phyloP scores from a whole-genome alignment of 345 rosid species.

The Citrus australasica region DNA sequence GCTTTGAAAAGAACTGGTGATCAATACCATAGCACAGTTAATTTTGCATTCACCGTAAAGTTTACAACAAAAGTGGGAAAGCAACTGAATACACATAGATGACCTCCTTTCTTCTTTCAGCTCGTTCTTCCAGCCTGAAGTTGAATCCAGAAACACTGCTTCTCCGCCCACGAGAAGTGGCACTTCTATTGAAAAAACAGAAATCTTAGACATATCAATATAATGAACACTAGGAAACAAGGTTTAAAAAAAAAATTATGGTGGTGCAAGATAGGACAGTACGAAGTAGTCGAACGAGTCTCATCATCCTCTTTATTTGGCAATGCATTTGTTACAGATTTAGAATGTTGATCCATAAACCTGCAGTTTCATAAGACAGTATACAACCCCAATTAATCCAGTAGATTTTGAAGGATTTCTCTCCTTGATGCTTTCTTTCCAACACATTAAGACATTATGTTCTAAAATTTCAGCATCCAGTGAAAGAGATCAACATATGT shows the following conservation, averaged over 20 bases:
- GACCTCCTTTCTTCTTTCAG: conserved; percentile 96
- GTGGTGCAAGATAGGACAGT: conserved; percentile 27
- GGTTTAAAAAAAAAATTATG: not conserved
- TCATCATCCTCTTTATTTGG: conserved; percentile 76
- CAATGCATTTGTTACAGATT: conserved; percentile 33
- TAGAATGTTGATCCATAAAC: conserved; percentile 41
- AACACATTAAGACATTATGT: not conserved
- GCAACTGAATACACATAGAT: conserved; percentile 4
- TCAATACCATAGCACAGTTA: conserved; percentile 8
- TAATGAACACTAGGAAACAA: not conserved
- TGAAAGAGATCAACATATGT: not conserved
- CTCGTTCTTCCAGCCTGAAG: conserved; percentile 91
- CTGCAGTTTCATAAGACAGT: conserved; percentile 35
- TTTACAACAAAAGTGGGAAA: not conserved
- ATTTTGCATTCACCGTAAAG: not conserved
- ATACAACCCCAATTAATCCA: not conserved
- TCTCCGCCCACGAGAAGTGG: conserved; percentile 51
- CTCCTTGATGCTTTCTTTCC: not conserved
- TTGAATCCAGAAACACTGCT: conserved; percentile 73
- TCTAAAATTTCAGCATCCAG: not conserved
- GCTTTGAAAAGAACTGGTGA: conserved; percentile 77
- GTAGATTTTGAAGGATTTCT: not conserved
- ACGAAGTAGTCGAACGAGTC: conserved; percentile 79
- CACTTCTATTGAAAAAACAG: conserved; percentile 41
- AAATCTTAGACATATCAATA: not conserved